These are phyloP conservation scores for Sutorius australiensis DNA, from an alignment of 768 basidiomycete genomes.

Conservation along the genomic window DNA sequence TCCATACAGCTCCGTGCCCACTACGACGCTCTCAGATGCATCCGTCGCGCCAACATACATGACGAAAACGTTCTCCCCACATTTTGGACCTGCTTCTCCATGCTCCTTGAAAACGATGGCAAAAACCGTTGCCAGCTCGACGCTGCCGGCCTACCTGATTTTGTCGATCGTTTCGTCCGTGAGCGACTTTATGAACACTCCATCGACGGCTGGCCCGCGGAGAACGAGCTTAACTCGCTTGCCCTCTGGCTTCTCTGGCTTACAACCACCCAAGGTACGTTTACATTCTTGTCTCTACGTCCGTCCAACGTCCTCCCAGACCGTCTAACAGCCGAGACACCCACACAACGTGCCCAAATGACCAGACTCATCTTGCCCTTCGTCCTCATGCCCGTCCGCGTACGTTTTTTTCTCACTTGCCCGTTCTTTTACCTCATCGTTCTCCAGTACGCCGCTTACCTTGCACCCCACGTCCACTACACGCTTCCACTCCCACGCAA, in stretches of 20 bases:
- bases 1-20: constrained; percentile 39
- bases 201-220: constrained; percentile 55
- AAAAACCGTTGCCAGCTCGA: constrained; percentile 57
- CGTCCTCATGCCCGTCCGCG: constrained; percentile 49
- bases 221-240: constrained; percentile 45
- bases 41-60: constrained; percentile 33
- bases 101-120: constrained; percentile 67
- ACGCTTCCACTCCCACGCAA: constrained; percentile 43
- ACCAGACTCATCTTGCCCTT: constrained; percentile 39
- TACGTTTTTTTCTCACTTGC: constrained; percentile 16
- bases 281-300: neutral
- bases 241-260: constrained; percentile 67
- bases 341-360: constrained; percentile 27
- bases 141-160: constrained; percentile 45
- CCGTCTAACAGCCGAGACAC: constrained; percentile 24
- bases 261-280: constrained; percentile 48
- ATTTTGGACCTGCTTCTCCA: constrained; percentile 48
- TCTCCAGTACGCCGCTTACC: constrained; percentile 49
- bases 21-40: constrained; percentile 28
- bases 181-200: constrained; percentile 42
- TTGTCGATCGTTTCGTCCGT: constrained; percentile 44
- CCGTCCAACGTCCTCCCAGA: constrained; percentile 27
- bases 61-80: constrained; percentile 29
- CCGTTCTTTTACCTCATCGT: constrained; percentile 7
- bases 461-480: constrained; percentile 62